These are phyloP conservation scores for Pseudocercospora fijiensis DNA, from an alignment of 2,329 filamentous ascomycete species.

Conservation along the genomic window DNA sequence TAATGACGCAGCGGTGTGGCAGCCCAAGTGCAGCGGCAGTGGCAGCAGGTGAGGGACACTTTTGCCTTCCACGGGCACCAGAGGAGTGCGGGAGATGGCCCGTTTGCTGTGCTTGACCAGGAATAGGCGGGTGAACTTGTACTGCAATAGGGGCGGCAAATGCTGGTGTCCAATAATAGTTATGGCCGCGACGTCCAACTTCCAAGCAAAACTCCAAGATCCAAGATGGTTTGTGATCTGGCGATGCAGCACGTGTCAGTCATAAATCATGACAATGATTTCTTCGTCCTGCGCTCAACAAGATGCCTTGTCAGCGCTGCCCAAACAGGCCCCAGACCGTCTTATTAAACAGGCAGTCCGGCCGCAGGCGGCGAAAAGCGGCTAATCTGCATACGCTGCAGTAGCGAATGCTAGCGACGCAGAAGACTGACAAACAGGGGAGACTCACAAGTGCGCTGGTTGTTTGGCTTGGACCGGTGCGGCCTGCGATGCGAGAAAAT, in stretches of 20 bases:
- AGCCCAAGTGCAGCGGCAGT: background rate
- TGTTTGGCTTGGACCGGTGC: conserved; percentile 1
- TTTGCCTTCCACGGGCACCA: conserved; percentile 1
- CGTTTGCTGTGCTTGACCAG: conserved; percentile 6
- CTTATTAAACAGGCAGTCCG: background rate
- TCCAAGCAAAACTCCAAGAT: background rate
- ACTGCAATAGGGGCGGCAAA: conserved; percentile 1
- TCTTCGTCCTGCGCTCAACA: background rate
- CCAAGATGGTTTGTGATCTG: background rate
- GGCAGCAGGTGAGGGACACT: background rate
- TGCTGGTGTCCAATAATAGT: background rate
- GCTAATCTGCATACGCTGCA: background rate
- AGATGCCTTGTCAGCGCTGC: background rate
- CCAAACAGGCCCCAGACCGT: background rate
- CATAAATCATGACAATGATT: background rate
- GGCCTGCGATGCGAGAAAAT: background rate
- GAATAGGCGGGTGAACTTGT: too few species aligned
- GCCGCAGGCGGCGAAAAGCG: conserved; percentile 1
- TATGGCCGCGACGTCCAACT: background rate
- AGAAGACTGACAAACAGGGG: background rate
- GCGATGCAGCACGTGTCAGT: background rate
- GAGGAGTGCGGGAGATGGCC: conserved; percentile 17
- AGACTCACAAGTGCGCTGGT: conserved; percentile 4
- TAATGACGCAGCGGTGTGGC: conserved; percentile 3
- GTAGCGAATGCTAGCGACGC: conserved; percentile 2